Conservation (phyloP, 106 monocot genomes). For the Acorus gramineus region DNA sequence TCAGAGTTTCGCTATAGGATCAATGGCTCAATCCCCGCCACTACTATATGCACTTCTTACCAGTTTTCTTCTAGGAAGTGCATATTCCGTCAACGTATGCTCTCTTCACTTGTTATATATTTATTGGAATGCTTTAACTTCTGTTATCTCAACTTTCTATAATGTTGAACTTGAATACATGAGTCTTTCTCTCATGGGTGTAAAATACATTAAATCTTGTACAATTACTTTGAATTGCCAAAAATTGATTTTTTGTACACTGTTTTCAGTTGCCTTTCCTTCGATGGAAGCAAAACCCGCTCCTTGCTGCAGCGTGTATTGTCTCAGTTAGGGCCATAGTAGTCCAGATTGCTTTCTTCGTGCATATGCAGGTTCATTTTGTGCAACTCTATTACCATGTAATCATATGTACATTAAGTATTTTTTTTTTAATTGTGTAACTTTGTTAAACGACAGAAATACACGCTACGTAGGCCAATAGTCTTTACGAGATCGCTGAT, state of each 20-base stretch:
- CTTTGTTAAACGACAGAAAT: slow-evolving; percentile 18
- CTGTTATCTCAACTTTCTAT: neutral
- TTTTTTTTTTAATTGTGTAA: no score
- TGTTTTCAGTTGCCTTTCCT: slow-evolving; percentile 33
- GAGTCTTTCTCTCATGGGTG: no score
- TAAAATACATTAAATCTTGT: no score
- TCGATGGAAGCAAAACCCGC: slow-evolving; percentile 43
- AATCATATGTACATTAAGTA: no score
- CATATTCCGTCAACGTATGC: slow-evolving; percentile 36
- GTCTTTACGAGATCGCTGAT: slow-evolving; percentile 20
- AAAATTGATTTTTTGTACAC: no score
- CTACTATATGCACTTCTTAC: slow-evolving; percentile 26
- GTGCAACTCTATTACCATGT: no score
- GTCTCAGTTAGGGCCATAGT: slow-evolving; percentile 42
- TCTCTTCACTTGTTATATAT: neutral
- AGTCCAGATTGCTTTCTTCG: slow-evolving; percentile 45
- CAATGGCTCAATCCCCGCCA: slow-evolving; percentile 37
- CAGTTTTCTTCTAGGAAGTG: slow-evolving; percentile 46
- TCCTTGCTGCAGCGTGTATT: slow-evolving; percentile 52
- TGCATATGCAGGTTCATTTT: slow-evolving; percentile 43
- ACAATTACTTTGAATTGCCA: no score
- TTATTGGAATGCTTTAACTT: neutral
- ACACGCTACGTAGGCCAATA: slow-evolving; percentile 33
- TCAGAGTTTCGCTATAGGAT: slow-evolving; percentile 42
- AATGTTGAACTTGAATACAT: no score